Evolutionary conservation across 176 grass and related monocot species (phyloP).

Genomic region (Poa annua): DNA sequence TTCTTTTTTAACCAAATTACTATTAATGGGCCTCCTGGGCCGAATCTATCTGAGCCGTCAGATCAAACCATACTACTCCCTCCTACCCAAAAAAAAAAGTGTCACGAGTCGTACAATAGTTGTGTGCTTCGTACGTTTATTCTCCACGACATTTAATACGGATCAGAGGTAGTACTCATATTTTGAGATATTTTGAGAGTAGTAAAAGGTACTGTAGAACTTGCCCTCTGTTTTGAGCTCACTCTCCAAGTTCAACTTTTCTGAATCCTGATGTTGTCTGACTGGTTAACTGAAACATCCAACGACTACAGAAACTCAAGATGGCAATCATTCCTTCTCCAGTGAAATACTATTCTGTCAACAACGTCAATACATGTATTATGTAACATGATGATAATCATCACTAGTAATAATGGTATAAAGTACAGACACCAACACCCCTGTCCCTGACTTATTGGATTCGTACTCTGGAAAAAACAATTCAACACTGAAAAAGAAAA

Average conservation of each 20-base stretch:
- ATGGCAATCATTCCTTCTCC: slow-evolving; percentile 18
- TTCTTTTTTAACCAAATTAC: too few species aligned
- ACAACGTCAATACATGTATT: slow-evolving; percentile 27
- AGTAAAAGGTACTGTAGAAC: too few species aligned
- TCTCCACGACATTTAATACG: too few species aligned
- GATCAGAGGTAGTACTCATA: too few species aligned
- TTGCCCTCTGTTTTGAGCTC: background rate
- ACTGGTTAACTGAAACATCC: background rate
- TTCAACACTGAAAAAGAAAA: slow-evolving; percentile 30
- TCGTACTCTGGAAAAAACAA: slow-evolving; percentile 15
- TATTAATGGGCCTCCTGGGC: too few species aligned
- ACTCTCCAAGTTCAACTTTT: background rate
- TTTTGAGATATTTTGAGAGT: too few species aligned
- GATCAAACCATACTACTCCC: too few species aligned
- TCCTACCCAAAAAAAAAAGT: too few species aligned
- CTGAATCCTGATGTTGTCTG: background rate
- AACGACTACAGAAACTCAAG: background rate
- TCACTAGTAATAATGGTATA: slow-evolving; percentile 28
- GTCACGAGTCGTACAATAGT: too few species aligned
- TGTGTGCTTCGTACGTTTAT: too few species aligned
- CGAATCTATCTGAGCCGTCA: too few species aligned
- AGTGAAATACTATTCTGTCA: slow-evolving; percentile 14
- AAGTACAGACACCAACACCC: slow-evolving; percentile 32
- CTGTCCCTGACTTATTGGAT: slow-evolving; percentile 38
- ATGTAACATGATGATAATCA: slow-evolving; percentile 13